A percentile compares a stretch with the other conserved stretches of the same genome.
These are phyloP conservation scores for Termitomyces sp. DNA, from an alignment of 768 basidiomycete genomes.

Conservation along the genomic window DNA sequence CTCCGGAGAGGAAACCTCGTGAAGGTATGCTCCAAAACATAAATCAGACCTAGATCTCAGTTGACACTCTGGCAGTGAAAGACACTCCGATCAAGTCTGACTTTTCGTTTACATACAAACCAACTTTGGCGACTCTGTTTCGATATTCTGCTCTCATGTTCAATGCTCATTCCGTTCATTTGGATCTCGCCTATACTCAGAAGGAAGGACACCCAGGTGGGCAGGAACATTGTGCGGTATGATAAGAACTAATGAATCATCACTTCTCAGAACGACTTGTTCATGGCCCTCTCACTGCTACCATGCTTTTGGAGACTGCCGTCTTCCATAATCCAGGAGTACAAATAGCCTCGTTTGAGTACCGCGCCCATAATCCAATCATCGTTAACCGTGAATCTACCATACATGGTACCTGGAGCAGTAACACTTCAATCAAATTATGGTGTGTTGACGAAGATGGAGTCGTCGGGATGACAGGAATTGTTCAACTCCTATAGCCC, in stretches of 20 bases:
- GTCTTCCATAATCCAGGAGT: conserved; percentile 45
- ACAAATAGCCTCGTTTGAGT: conserved; percentile 54
- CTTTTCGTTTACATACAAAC: conserved; percentile 65
- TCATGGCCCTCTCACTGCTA: conserved; percentile 78
- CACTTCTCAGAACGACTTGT: conserved; percentile 64
- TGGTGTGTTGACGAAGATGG: conserved; percentile 60
- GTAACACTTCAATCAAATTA: conserved; percentile 37
- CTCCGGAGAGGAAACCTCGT: conserved; percentile 27
- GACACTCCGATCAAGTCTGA: conserved; percentile 45
- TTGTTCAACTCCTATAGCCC: conserved; percentile 23
- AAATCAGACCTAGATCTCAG: neutral
- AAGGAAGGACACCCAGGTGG: conserved; percentile 72
- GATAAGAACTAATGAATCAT: neutral
- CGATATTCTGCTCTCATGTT: conserved; percentile 85
- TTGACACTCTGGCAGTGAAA: conserved; percentile 34
- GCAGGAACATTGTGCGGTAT: conserved; percentile 8
- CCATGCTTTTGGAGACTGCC: conserved; percentile 69
- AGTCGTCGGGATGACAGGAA: conserved; percentile 68
- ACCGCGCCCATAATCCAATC: conserved; percentile 66
- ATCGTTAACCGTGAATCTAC: conserved; percentile 48
- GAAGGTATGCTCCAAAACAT: conserved; percentile 34
- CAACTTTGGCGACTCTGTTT: conserved; percentile 71
- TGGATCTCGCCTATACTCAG: conserved; percentile 72
- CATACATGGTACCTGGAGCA: conserved; percentile 43
- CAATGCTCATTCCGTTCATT: conserved; percentile 82